phyloP scores from a whole-genome alignment of 768 basidiomycete genomes.

The Ephemerocybe angulata region DNA sequence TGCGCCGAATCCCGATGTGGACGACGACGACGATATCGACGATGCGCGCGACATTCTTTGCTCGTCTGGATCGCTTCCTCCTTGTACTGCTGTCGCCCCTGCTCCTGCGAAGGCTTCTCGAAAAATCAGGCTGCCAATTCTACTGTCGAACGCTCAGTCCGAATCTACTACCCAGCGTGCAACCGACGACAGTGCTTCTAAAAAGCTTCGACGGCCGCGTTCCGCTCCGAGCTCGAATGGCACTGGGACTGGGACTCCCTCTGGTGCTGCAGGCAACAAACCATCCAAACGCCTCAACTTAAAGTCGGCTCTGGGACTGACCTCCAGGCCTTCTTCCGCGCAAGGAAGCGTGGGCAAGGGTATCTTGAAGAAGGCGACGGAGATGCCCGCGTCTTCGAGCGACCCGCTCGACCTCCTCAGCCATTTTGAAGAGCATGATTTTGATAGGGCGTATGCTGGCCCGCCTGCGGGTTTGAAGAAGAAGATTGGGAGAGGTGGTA shows the following conservation, averaged over 20 bases:
- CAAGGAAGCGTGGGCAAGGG: neutral
- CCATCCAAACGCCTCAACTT: neutral
- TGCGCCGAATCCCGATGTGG: slow-evolving; percentile 8
- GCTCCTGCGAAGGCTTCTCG: neutral
- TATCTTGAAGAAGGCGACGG: neutral
- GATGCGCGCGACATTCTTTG: neutral
- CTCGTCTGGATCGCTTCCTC: neutral
- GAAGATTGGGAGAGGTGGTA: neutral
- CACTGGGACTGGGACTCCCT: neutral
- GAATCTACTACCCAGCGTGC: neutral
- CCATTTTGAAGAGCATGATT: neutral
- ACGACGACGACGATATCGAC: slow-evolving; percentile 1
- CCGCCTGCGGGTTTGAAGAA: neutral
- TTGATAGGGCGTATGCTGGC: neutral
- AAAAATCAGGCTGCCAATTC: neutral
- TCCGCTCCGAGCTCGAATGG: neutral
- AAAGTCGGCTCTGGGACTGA: neutral
- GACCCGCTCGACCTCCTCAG: neutral
- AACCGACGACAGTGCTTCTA: neutral
- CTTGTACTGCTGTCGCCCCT: neutral
- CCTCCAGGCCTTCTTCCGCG: neutral
- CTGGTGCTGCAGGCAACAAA: neutral
- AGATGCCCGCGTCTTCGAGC: neutral
- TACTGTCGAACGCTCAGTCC: no score
- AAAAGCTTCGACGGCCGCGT: neutral